Evolutionary conservation across 2,329 filamentous ascomycete species (phyloP).

Genomic region (Pseudogymnoascus sp.): DNA sequence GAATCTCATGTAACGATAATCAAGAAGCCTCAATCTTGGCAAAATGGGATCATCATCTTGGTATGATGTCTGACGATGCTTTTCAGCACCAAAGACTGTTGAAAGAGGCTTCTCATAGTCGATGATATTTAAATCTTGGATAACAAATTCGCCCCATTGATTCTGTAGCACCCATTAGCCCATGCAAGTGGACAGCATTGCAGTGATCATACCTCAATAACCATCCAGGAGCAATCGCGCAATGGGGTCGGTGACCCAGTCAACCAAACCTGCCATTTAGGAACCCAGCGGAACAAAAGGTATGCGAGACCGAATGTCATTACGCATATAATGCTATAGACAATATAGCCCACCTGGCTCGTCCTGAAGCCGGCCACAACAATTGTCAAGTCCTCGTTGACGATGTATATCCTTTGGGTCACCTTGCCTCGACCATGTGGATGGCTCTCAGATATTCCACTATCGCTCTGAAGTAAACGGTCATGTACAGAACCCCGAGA

Average conservation of each 20-base stretch:
- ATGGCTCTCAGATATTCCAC: slow-evolving; percentile 60
- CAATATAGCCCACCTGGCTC: slow-evolving; percentile 56
- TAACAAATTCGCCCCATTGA: slow-evolving; percentile 86
- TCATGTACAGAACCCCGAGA: slow-evolving; percentile 50
- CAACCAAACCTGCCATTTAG: slow-evolving; percentile 72
- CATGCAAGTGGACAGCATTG: slow-evolving; percentile 6
- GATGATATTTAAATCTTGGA: slow-evolving; percentile 57
- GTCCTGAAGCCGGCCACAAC: slow-evolving; percentile 88
- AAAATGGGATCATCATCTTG: slow-evolving; percentile 73
- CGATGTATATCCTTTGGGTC: slow-evolving; percentile 88
- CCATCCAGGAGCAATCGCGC: slow-evolving; percentile 77
- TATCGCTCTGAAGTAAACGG: slow-evolving; percentile 65
- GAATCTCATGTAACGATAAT: slow-evolving; percentile 92
- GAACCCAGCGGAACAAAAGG: slow-evolving; percentile 82
- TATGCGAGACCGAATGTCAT: slow-evolving; percentile 71
- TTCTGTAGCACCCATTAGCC: slow-evolving; percentile 48
- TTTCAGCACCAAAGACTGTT: slow-evolving; percentile 62
- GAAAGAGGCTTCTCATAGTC: slow-evolving; percentile 48
- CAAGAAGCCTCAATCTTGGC: slow-evolving; percentile 64
- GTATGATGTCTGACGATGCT: slow-evolving; percentile 48
- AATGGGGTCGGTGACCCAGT: slow-evolving; percentile 63
- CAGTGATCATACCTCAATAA: slow-evolving; percentile 57
- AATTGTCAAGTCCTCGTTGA: slow-evolving; percentile 88
- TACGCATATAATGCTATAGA: slow-evolving; percentile 65
- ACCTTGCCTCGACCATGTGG: slow-evolving; percentile 52